Base-by-base conservation (phyloP, 2,329 filamentous ascomycete genomes). In the Exophiala oligosperma region DNA sequence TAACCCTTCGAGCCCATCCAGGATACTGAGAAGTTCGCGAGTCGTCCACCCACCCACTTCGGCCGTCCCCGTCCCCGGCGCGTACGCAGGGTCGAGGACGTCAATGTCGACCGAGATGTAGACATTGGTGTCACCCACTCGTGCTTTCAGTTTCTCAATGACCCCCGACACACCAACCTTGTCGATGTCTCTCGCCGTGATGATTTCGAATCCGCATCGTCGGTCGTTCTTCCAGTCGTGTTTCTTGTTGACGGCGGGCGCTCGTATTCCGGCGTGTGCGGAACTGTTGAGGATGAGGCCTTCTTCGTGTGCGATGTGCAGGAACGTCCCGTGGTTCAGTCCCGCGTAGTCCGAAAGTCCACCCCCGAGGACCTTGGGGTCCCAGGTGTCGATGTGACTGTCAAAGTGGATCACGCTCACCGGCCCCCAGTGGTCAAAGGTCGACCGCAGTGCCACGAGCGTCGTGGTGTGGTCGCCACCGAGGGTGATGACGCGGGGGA, bases 381-480 rank as follows among this genome's bases (percentile, higher is more conserved):
- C 60, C 81, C 81, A 83, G 0, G 81, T 84, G 67, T 83, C 78
- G 58, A 82, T 69, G 64, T 82, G 81, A 46, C 76, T 79, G 65
- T 84, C 81, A 63, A 84, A 84, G 67, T 83, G 81, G n/a, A 84
- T 82, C 4, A 84, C 80, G 60, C 79, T 82, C 2, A 83, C 78
- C 12, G 74, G 68, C 0, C 81, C 81, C 76, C 77, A 84, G 49
- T 77, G 74, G 2, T 75, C 60, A 62, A 76, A 69, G 0, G 79
- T 77, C 2, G 80, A 81, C 51, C 81, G 69, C 62, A 84, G 65
- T 0, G 80, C 80, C 2, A 79, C 77, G 4, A 83, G 69, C 0
- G 81, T 83, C 0, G 81, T 84, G 0, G 81, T 83, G 69, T 84
- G 81, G 63, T 84, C 81, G 24, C 81, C 81, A 9, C 81, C 81